These are phyloP conservation scores for Colletotrichum siamense DNA, from an alignment of 2,329 filamentous ascomycete species.

Conservation along the genomic window DNA sequence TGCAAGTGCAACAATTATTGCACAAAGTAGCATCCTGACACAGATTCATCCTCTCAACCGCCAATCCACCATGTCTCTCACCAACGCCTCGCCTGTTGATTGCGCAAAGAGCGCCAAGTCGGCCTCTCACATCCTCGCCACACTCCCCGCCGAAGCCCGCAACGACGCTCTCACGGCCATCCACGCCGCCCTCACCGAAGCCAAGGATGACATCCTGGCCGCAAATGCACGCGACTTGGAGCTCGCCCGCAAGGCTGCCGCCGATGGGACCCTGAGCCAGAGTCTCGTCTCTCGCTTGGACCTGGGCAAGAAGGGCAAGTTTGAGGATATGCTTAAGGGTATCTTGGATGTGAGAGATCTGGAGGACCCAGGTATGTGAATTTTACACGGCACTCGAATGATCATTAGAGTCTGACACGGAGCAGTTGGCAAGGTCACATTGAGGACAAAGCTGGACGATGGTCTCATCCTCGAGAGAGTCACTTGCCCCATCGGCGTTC, in stretches of 20 bases:
- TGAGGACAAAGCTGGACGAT: slow-evolving; percentile 87
- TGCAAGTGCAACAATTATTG: background rate
- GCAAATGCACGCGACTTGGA: slow-evolving; percentile 88
- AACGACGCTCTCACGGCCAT: slow-evolving; percentile 87
- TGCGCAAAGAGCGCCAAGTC: slow-evolving; percentile 79
- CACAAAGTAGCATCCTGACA: background rate
- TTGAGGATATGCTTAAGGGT: slow-evolving; percentile 96
- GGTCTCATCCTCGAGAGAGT: slow-evolving; percentile 85
- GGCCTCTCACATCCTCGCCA: slow-evolving; percentile 83
- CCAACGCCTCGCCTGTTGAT: slow-evolving; percentile 79
- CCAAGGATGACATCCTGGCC: slow-evolving; percentile 78
- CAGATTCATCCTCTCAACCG: background rate
- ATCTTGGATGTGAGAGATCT: slow-evolving; percentile 87
- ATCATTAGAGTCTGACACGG: background rate
- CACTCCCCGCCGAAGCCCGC: slow-evolving; percentile 75
- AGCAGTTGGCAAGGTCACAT: slow-evolving; percentile 80
- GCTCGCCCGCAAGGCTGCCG: slow-evolving; percentile 74
- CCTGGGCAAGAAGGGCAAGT: slow-evolving; percentile 86
- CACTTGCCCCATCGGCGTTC: slow-evolving; percentile 94
- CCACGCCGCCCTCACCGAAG: slow-evolving; percentile 73
- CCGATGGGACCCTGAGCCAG: slow-evolving; percentile 76
- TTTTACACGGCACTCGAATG: background rate
- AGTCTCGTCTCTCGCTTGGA: slow-evolving; percentile 90
- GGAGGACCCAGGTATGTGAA: slow-evolving; percentile 77
- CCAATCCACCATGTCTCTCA: slow-evolving; percentile 76